Conservation (phyloP, 805 yeast genomes). For the Zygosaccharomyces bailii region DNA sequence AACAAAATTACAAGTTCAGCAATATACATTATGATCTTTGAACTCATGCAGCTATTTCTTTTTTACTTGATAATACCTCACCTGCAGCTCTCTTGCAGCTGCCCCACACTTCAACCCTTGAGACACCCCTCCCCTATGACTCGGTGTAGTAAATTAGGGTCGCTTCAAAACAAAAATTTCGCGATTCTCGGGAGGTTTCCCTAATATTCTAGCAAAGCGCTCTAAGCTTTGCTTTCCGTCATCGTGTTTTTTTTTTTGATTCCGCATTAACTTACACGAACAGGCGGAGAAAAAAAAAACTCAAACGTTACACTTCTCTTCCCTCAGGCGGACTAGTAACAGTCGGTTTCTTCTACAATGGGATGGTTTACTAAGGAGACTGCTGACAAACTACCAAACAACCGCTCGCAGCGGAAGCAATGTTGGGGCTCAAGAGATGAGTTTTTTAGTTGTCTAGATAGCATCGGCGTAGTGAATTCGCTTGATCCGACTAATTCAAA, state of each 20-base stretch:
- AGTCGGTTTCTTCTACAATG: constrained; percentile 9
- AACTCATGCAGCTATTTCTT: not conserved
- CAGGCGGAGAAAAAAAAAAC: not conserved
- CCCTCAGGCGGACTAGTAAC: not conserved
- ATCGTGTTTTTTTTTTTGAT: not conserved
- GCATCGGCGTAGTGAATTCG: constrained; percentile 64
- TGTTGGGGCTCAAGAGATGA: constrained; percentile 91
- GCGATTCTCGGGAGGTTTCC: not conserved
- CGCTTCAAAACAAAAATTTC: not conserved
- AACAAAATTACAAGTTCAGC: not conserved
- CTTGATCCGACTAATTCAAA: constrained; percentile 49
- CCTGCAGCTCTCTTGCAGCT: not conserved
- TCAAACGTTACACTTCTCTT: not conserved
- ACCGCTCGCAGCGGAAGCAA: constrained; percentile 61
- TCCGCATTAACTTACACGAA: not conserved
- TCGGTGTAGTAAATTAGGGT: not conserved
- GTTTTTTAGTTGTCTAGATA: constrained; percentile 72
- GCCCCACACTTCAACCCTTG: not conserved
- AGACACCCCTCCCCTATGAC: not conserved
- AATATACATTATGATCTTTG: not conserved
- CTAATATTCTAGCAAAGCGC: not conserved
- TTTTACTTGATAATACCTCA: not conserved
- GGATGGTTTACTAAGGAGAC: constrained; percentile 18
- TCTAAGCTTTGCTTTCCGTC: not conserved
- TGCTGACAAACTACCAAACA: constrained; percentile 27